phyloP scores from a whole-genome alignment of 345 rosid genomes.

The Gossypium herbaceum region DNA sequence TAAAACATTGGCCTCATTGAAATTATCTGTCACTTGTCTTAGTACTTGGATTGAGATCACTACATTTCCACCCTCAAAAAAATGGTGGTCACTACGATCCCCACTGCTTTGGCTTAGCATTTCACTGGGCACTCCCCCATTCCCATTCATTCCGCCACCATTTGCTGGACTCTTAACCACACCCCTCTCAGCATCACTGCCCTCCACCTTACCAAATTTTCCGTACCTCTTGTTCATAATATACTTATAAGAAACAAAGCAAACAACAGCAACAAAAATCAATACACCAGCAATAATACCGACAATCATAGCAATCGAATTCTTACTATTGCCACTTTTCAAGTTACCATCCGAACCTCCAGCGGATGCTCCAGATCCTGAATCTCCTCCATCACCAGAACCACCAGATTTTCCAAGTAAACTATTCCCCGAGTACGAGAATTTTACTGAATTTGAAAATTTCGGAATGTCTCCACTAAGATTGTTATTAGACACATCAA shows the following conservation, averaged over 20 bases:
- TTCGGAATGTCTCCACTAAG: slow-evolving; percentile 46
- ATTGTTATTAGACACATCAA: slow-evolving; percentile 77
- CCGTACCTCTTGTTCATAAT: slow-evolving; percentile 33
- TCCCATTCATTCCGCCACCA: slow-evolving; percentile 25
- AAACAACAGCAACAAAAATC: slow-evolving; percentile 36
- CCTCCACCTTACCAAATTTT: slow-evolving; percentile 38
- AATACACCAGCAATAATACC: slow-evolving; percentile 43
- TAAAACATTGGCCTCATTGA: slow-evolving; percentile 58
- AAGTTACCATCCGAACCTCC: slow-evolving; percentile 24
- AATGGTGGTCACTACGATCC: slow-evolving; percentile 43
- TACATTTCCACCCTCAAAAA: slow-evolving; percentile 58
- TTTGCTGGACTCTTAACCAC: slow-evolving; percentile 30
- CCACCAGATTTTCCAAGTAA: slow-evolving; percentile 30
- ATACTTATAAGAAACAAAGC: slow-evolving; percentile 48
- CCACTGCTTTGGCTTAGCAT: slow-evolving; percentile 61
- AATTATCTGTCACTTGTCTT: slow-evolving; percentile 63
- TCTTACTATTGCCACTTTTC: slow-evolving; percentile 23
- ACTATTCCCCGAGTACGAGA: slow-evolving; percentile 43
- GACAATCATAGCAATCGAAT: slow-evolving; percentile 38
- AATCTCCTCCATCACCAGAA: slow-evolving; percentile 22
- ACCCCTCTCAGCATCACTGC: slow-evolving; percentile 41
- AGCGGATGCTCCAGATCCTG: slow-evolving; percentile 17
- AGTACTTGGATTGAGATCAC: slow-evolving; percentile 66
- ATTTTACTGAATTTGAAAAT: slow-evolving; percentile 40
- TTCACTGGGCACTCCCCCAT: slow-evolving; percentile 39